These are phyloP conservation scores for Neofusicoccum parvum DNA, from an alignment of 2,329 filamentous ascomycete genomes.

Conservation along the genomic window DNA sequence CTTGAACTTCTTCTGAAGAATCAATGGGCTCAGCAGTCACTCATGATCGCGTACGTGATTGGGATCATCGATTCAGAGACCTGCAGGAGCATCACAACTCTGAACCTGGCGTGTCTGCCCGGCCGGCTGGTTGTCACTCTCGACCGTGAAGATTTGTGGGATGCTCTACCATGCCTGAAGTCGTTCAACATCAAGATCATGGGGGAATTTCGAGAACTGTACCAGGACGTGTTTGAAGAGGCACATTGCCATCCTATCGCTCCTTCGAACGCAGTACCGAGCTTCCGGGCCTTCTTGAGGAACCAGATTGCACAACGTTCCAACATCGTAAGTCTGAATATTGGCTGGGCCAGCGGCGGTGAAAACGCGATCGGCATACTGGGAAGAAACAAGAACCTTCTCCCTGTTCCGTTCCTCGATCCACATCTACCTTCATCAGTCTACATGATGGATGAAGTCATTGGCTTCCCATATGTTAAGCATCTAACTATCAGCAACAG, in stretches of 20 bases:
- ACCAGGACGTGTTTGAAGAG: conserved; percentile 54
- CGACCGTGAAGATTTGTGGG: conserved; percentile 63
- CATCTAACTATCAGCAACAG: conserved; percentile 68
- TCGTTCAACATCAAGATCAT: conserved; percentile 63
- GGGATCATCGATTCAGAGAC: conserved; percentile 62
- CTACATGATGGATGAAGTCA: conserved; percentile 20
- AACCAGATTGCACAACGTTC: conserved; percentile 51
- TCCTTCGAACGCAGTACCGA: conserved; percentile 55
- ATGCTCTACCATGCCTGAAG: conserved; percentile 55
- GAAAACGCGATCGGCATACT: conserved; percentile 65
- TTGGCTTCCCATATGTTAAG: conserved; percentile 60
- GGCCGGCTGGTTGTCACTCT: conserved; percentile 62
- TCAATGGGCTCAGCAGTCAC: conserved; percentile 69
- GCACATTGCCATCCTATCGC: conserved; percentile 45
- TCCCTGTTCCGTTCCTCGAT: conserved; percentile 62
- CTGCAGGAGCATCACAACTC: conserved; percentile 58
- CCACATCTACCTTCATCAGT: conserved; percentile 24
- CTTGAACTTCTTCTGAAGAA: conserved; percentile 69
- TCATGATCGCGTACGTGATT: conserved; percentile 68
- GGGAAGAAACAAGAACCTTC: conserved; percentile 63
- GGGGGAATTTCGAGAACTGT: conserved; percentile 66
- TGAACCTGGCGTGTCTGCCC: conserved; percentile 67
- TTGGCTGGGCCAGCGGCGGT: conserved; percentile 70
- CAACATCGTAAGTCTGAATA: conserved; percentile 60
- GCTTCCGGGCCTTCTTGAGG: conserved; percentile 57